Base-by-base conservation (phyloP, 2,329 filamentous ascomycete genomes). In the Bipolaris oryzae region DNA sequence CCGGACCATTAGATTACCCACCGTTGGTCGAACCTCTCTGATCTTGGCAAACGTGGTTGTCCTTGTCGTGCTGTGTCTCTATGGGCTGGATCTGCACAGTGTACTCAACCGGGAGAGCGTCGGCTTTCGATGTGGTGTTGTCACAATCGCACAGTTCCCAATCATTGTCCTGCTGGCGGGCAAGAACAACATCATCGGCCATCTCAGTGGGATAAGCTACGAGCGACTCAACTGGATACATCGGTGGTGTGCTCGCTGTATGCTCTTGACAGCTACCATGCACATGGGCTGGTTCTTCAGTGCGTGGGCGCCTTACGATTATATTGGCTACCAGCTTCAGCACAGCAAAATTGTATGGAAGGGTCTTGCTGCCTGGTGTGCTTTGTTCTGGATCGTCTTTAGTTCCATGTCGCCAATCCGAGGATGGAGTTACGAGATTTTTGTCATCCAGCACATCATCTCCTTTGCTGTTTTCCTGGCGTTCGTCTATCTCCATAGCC, bases 171-270 rank as follows among this genome's bases (percentile, higher is more conserved):
- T 86, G 10, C 77, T 86, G 34, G 78, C 83, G 1, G 82, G 82
- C 9, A 84, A 84, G 70, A 80, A 81, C 55, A 86, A 85, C 61
- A 76, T 85, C 18, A 76, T 90, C n/a, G 87, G 85, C 1, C 78
- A 81, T 50, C 74, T 91, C 21, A 80, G 83, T 3, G 88, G 88
- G 10, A 81, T 83, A 9, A 86, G 87, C 58, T 86, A 90, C 67
- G 88, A 91, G 74, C 82, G 86, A 7, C 77, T 91, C 55, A 90
- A 89, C 71, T 91, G 88, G 88, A 75, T 90, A 50, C 89, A 91
- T 67, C 83, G 89, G 58, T 91, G 89, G 88, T 84, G 87, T 9
- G 87, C 85, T 3, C 82, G 89, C 56, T 88, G 86, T 53, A 84
- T 91, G 77, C 82, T 91, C 34, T 76, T 90, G 15, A 89, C 86